Conservation (phyloP, 2,329 filamentous ascomycete species). For the Periconia sp. region DNA sequence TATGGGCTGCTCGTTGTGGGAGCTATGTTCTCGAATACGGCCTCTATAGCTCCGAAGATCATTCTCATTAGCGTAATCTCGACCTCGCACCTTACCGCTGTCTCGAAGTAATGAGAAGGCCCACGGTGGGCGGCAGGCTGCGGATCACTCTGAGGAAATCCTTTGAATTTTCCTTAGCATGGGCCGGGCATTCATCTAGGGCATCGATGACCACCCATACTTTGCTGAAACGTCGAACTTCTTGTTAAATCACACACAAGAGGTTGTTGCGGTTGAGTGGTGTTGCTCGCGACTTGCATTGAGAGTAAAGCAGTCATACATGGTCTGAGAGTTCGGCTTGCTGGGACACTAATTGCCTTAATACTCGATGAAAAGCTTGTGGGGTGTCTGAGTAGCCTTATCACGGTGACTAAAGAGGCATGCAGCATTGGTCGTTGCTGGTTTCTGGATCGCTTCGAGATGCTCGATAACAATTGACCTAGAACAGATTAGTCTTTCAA, state of each 20-base stretch:
- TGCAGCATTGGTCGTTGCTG: background rate
- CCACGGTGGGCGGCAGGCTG: background rate
- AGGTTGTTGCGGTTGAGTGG: background rate
- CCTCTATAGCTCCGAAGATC: background rate
- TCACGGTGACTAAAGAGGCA: constrained; percentile 2
- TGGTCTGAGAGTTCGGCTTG: constrained; percentile 2
- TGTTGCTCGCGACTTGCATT: background rate
- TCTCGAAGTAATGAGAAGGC: constrained; percentile 2
- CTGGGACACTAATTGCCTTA: constrained; percentile 2
- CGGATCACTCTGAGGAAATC: background rate
- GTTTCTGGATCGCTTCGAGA: too few relatives aligned
- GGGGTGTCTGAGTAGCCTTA: background rate
- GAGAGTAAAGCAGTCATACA: background rate
- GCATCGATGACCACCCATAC: constrained; percentile 4
- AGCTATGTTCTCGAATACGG: background rate
- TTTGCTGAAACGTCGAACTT: constrained; percentile 2
- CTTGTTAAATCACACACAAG: background rate
- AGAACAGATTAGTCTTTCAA: too few relatives aligned
- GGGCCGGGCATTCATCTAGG: constrained; percentile 4
- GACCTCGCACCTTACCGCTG: background rate
- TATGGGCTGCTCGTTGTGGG: background rate
- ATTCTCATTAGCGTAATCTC: background rate
- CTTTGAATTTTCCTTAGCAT: constrained; percentile 1
- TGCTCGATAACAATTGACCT: constrained; percentile 8
- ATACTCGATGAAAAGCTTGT: constrained; percentile 2